Conservation (phyloP, 805 yeast genomes). For the Vanderwaltozyma yarrowii region DNA sequence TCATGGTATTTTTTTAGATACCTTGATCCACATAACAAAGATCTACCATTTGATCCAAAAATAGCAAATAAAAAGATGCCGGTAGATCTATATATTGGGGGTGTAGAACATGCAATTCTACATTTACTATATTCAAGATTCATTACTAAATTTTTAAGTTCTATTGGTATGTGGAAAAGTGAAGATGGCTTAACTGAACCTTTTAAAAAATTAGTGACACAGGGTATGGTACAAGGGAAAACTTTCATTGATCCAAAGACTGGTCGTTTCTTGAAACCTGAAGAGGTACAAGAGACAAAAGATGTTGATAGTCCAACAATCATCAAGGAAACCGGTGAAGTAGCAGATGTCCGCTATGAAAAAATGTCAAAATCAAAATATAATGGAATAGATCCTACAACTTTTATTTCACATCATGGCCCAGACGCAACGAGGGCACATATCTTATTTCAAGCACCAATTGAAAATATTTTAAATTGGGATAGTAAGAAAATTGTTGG, state of each 20-base stretch:
- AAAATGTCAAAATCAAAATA: constrained; percentile 96
- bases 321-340: constrained; percentile 39
- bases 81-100: constrained; percentile 87
- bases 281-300: constrained; percentile 44
- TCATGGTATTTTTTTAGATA: constrained; percentile 93
- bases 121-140: constrained; percentile 84
- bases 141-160: constrained; percentile 65
- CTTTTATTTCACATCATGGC: constrained; percentile 67
- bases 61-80: constrained; percentile 53
- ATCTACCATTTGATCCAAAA: constrained; percentile 42
- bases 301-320: constrained; percentile 32
- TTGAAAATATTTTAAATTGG: constrained; percentile 77
- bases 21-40: constrained; percentile 56
- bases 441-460: constrained; percentile 84
- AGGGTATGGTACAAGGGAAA: constrained; percentile 96
- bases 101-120: constrained; percentile 92
- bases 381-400: constrained; percentile 86
- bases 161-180: constrained; percentile 62
- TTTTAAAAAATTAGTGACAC: constrained; percentile 68
- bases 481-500: constrained; percentile 83
- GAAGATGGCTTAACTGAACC: constrained; percentile 61
- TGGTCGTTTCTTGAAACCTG: constrained; percentile 69
- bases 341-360: constrained; percentile 56
- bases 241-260: constrained; percentile 64
- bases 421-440: constrained; percentile 95